Base-by-base conservation (phyloP, 768 basidiomycete genomes). In the Tulasnella sp. region DNA sequence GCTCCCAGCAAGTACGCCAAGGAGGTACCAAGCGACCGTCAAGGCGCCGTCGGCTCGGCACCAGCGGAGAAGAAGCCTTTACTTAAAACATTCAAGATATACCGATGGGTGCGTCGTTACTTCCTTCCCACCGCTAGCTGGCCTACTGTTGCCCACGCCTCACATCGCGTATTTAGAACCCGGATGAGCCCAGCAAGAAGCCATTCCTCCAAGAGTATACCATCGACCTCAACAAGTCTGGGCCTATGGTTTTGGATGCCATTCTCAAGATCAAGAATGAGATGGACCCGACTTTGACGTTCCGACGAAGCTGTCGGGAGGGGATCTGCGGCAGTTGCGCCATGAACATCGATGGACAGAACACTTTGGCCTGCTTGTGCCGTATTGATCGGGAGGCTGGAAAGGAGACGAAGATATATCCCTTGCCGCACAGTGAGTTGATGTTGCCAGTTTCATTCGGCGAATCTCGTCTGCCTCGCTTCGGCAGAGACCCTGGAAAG, bases 261-360 rank as follows among this genome's bases (percentile, higher is more conserved):
- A 82, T 94, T 66, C 96, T 97, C 75, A 97, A 98, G 76, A 97
- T 99, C 71, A 99, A 99, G 82, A 97, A 96, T 73, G 95, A 98
- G 72, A 69, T 95, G 27, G 96, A 98, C 75, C 88, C 95, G 2
- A 98, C 95, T 1, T 78, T 99, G 30, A 97, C 95, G 4, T 98
- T 99, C 79, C 83, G 96, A 43, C 80, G 92, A 43, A 89, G 86
- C 19, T 95, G 91, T 76, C 74, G 91, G 58, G 91, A 94, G 75
- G 92, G 95, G 59, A 98, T 99, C 67, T 99, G 95, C 68, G 95
- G 95, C 41, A 93, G 90, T 4, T 98, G 95, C 70, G 94, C 95
- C 55, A 96, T 99, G 94, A 99, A 99, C 78, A 88, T 99, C 70
- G 85, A 98, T 70, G 95, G 95, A 54, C 85, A 88, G 73, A 99